Evolutionary conservation across 331 rosid species (phyloP), one percentile per base, ranked within the genome.

Genomic region (Rosa hybrid): DNA sequence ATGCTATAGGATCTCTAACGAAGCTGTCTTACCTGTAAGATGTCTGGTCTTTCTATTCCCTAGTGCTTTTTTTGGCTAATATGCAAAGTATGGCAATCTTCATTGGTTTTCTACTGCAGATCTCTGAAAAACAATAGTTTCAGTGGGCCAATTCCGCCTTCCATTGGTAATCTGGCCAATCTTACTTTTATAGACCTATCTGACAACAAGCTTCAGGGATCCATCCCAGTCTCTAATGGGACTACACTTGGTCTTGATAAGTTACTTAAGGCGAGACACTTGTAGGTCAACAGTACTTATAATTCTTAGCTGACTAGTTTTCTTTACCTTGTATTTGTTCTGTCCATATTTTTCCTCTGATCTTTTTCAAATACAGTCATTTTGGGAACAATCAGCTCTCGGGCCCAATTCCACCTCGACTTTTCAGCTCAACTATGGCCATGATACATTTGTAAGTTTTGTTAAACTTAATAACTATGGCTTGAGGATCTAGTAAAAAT

Each of bases 381-480:
- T 39, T 93, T 67, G 92, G 92, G 75, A 88, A 77, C 62, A 92
- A 92, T 74, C 82, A 71, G 68, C 91, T 92, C 65, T 83, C 88
- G 1, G 94, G 91, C 9, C 6, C 34, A 46, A 83, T 93, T 83
- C 91, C 92, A 9, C 72, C 84, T 45, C 4, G 76, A 76, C 91
- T 93, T 77, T 93, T 91, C 83, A 84, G 77, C 82, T 41, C 97
- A 8, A 69, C 76, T 6, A 93, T 93, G 97, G 4, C 7, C 3
- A 85, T 93, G 76, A 10, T 83, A 77, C 97, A 93, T 77, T 79
- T 80, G 97, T 92, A 93, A 88, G 97, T 74, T 60, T 39, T 4
- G n/a, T 56, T 50, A 25, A 30, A 71, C 56, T 56, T 27, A 18
- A 21, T 42, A 59, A 1, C 12, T 74, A 23, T 71, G 21, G 44